A percentile compares a stretch with the other conserved stretches of the same genome.
Evolutionary conservation across 176 grass and related monocot species (phyloP).

Genomic region (Rhynchospora pubera): DNA sequence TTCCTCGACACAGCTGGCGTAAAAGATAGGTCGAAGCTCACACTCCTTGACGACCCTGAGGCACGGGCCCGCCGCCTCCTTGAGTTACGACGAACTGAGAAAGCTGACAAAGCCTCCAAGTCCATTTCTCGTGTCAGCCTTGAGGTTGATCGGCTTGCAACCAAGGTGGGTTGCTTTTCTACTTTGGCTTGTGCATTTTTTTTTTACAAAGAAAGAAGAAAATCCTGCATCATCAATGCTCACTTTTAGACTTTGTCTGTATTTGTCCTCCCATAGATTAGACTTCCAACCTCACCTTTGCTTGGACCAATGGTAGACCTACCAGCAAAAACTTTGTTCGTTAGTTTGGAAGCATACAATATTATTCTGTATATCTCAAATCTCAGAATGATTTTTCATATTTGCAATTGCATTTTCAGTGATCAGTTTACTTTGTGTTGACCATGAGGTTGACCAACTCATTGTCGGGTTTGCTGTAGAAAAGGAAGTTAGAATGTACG

Average conservation of each 20-base stretch:
- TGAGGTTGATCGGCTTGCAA: constrained; percentile 81
- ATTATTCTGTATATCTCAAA: neutral
- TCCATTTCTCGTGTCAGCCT: constrained; percentile 57
- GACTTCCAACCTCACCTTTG: neutral
- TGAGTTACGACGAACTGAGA: constrained; percentile 51
- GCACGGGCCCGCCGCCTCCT: constrained; percentile 76
- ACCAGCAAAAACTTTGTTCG: neutral
- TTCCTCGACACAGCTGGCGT: constrained; percentile 83
- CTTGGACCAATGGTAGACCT: neutral
- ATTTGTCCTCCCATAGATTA: neutral
- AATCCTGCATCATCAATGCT: neutral
- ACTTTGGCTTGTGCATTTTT: neutral
- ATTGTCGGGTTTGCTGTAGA: neutral
- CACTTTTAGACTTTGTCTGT: neutral
- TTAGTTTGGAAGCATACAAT: neutral
- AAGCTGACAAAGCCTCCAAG: constrained; percentile 60
- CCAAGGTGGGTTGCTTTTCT: constrained; percentile 44
- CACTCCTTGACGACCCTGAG: constrained; percentile 63
- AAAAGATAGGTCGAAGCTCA: constrained; percentile 84
- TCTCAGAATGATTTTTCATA: neutral
- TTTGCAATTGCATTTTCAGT: neutral
- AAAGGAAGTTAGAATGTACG: neutral
- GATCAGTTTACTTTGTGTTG: neutral
- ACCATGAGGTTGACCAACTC: neutral
- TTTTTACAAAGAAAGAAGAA: neutral